Percentiles rank a stretch among this genome's conserved stretches.
Conservation (phyloP, 257 asterid genomes). For the Nicotiana undulata region DNA sequence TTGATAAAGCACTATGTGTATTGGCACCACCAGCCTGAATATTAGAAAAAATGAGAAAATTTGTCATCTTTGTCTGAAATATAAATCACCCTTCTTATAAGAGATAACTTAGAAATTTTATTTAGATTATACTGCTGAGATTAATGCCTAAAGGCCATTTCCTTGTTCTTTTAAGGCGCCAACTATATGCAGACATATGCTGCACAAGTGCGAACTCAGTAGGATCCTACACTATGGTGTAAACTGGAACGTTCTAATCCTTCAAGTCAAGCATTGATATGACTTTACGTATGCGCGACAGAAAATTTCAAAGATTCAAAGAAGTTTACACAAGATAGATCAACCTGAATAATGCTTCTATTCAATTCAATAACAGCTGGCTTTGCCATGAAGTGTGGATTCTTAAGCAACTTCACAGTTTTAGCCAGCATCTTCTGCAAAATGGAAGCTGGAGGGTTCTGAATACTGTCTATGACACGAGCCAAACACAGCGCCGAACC, state of each 20-base stretch:
- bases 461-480: constrained; percentile 66
- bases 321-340: background rate
- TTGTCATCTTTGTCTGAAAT: background rate
- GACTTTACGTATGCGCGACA: background rate
- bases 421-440: constrained; percentile 84
- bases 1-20: constrained; percentile 42
- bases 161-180: background rate
- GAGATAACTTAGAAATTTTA: background rate
- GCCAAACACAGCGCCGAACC: constrained; percentile 91
- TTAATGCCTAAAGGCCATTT: background rate
- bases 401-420: constrained; percentile 76
- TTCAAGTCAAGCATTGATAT: background rate
- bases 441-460: constrained; percentile 62
- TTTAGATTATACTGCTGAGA: background rate
- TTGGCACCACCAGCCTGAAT: constrained; percentile 91
- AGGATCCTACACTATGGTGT: background rate
- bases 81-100: background rate
- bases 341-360: constrained; percentile 83
- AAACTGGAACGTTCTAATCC: background rate
- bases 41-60: constrained; percentile 17
- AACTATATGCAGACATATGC: background rate
- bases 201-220: background rate
- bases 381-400: constrained; percentile 92
- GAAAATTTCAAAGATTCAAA: background rate
- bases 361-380: constrained; percentile 90